These are phyloP conservation scores for Phyllosticta citrichinensis DNA, from an alignment of 2,329 filamentous ascomycete genomes.

Conservation along the genomic window DNA sequence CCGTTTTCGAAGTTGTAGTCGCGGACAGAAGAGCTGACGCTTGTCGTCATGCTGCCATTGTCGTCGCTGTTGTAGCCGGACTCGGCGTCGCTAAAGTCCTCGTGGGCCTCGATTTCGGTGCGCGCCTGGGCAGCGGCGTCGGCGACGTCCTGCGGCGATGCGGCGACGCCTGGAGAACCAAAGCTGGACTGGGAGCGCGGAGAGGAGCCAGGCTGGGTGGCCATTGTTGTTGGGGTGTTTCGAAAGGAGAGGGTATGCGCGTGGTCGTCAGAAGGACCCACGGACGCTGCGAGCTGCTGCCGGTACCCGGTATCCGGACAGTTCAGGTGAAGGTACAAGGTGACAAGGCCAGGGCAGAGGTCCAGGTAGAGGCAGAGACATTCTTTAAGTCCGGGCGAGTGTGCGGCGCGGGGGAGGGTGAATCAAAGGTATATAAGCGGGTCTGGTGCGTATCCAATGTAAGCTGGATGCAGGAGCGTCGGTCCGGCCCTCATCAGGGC, in stretches of 20 bases:
- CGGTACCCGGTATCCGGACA: neutral
- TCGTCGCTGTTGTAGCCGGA: slow-evolving; percentile 7
- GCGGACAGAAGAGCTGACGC: slow-evolving; percentile 26
- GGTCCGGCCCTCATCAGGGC: neutral
- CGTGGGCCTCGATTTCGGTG: slow-evolving; percentile 5
- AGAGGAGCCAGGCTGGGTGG: slow-evolving; percentile 1
- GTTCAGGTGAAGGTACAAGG: neutral
- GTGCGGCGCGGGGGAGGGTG: neutral
- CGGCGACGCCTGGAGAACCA: neutral
- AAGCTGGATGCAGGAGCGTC: neutral
- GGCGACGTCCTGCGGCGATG: neutral
- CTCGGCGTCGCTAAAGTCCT: slow-evolving; percentile 5
- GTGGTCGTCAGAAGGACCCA: neutral
- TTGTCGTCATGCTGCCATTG: slow-evolving; percentile 16
- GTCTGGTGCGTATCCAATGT: neutral
- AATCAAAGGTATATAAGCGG: too few relatives aligned
- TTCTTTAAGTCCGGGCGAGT: neutral
- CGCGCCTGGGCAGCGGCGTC: slow-evolving; percentile 6
- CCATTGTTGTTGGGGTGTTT: neutral
- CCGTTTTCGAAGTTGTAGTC: slow-evolving; percentile 31
- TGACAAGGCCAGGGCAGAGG: neutral
- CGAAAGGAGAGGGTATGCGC: neutral
- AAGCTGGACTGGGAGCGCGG: slow-evolving; percentile 1
- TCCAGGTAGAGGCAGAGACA: neutral
- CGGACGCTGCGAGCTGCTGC: neutral